Evolutionary conservation across 2,329 filamentous ascomycete species (phyloP).

Genomic region (Geoglossum cookeanum): DNA sequence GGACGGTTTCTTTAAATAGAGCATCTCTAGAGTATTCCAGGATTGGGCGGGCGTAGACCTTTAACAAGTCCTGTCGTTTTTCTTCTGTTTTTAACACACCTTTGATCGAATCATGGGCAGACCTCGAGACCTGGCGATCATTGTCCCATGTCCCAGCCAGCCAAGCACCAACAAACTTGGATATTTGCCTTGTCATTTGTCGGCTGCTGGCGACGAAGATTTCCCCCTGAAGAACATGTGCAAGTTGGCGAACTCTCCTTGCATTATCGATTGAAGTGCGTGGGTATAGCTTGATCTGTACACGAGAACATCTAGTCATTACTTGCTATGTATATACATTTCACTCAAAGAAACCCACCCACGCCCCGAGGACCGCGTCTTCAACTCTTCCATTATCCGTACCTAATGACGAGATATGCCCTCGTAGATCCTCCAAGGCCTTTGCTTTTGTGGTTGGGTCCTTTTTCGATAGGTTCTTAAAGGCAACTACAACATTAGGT

Average conservation of each 20-base stretch:
- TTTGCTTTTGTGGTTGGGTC: slow-evolving; percentile 83
- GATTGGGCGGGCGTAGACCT: slow-evolving; percentile 60
- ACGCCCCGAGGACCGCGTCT: slow-evolving; percentile 68
- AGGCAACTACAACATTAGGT: slow-evolving; percentile 66
- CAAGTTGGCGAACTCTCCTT: slow-evolving; percentile 69
- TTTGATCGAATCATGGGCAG: slow-evolving; percentile 58
- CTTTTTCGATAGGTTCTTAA: slow-evolving; percentile 86
- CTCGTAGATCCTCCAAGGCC: slow-evolving; percentile 67
- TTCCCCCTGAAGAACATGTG: slow-evolving; percentile 54
- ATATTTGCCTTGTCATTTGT: slow-evolving; percentile 63
- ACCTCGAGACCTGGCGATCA: slow-evolving; percentile 54
- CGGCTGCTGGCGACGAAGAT: slow-evolving; percentile 46
- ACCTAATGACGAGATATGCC: slow-evolving; percentile 39
- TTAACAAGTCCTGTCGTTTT: slow-evolving; percentile 60
- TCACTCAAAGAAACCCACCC: slow-evolving; percentile 38
- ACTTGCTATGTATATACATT: slow-evolving; percentile 17
- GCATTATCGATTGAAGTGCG: slow-evolving; percentile 79
- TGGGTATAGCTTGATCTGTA: slow-evolving; percentile 66
- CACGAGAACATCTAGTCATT: slow-evolving; percentile 14
- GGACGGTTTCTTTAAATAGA: slow-evolving; percentile 54
- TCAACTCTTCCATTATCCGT: slow-evolving; percentile 43
- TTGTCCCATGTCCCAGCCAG: slow-evolving; percentile 74
- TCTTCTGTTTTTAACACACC: slow-evolving; percentile 62
- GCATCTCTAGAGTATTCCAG: slow-evolving; percentile 67
- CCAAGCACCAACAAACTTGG: slow-evolving; percentile 72